These are phyloP conservation scores for Epithemia pelagica DNA, from an alignment of 108 stramenopile species.

Conservation along the genomic window DNA sequence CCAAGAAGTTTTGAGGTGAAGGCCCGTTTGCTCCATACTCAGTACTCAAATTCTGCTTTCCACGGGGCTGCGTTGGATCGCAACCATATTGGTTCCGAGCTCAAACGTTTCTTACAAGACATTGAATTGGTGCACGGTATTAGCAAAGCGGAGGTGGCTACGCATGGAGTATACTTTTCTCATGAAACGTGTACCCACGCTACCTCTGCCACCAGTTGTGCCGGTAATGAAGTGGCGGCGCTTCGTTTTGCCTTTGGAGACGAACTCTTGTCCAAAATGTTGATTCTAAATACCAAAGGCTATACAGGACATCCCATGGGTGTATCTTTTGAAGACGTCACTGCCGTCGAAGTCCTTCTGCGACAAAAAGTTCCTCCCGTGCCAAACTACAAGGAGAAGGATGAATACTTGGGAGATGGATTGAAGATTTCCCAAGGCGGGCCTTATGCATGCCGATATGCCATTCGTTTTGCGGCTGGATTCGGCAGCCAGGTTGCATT, in stretches of 20 bases:
- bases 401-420: conserved; percentile 83
- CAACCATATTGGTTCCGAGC: conserved; percentile 88
- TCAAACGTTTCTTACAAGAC: conserved; percentile 81
- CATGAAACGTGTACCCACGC: conserved; percentile 96
- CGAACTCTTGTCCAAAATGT: conserved; percentile 68
- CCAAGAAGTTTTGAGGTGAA: conserved; percentile 58
- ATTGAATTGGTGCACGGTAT: conserved; percentile 87
- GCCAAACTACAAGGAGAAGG: conserved; percentile 81
- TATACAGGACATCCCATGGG: conserved; percentile 98
- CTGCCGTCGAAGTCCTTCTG: conserved; percentile 87
- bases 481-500: conserved; percentile 96
- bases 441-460: conserved; percentile 80
- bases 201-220: conserved; percentile 81
- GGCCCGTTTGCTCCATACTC: conserved; percentile 82
- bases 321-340: conserved; percentile 93
- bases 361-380: conserved; percentile 81
- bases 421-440: conserved; percentile 90
- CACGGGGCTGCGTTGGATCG: conserved; percentile 94
- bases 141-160: conserved; percentile 83
- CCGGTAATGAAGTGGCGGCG: conserved; percentile 89
- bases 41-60: conserved; percentile 91
- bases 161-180: conserved; percentile 93
- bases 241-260: conserved; percentile 89
- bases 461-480: conserved; percentile 93
- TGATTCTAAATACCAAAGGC: conserved; percentile 94